Percentiles rank a stretch among this genome's conserved stretches.
Evolutionary conservation across 1,284 basidiomycete species (phyloP).

Genomic region (Cutaneotrichosporon sp.): DNA sequence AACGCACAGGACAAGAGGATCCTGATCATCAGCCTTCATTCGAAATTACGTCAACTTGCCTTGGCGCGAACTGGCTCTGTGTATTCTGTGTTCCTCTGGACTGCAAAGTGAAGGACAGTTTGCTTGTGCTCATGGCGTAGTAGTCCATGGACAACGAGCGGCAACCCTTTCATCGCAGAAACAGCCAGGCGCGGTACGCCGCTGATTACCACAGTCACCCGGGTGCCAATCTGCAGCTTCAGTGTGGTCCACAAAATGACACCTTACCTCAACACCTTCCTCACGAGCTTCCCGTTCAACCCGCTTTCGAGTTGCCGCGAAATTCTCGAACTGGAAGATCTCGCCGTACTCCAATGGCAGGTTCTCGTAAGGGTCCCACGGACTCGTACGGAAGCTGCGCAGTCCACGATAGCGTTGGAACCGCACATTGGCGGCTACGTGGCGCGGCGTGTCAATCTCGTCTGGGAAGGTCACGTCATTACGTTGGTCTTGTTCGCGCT

Average conservation of each 20-base stretch:
- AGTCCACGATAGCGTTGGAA: constrained; percentile 92
- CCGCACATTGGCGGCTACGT: constrained; percentile 74
- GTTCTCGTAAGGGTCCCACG: constrained; percentile 97
- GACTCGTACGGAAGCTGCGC: constrained; percentile 86
- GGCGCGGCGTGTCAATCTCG: constrained; percentile 92
- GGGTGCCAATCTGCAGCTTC: constrained; percentile 61
- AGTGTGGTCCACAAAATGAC: neutral
- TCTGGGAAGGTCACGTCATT: constrained; percentile 87
- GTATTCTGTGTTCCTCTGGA: constrained; percentile 95
- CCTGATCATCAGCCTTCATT: constrained; percentile 52
- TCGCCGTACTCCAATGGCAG: constrained; percentile 88
- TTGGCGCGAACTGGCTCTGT: constrained; percentile 83
- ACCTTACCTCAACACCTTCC: constrained; percentile 63
- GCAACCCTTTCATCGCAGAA: constrained; percentile 47
- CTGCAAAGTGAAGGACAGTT: constrained; percentile 85
- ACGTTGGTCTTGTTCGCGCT: no score
- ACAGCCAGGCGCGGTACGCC: constrained; percentile 58
- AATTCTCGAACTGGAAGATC: constrained; percentile 97
- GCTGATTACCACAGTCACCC: constrained; percentile 68
- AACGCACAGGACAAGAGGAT: constrained; percentile 80
- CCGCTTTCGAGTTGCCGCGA: constrained; percentile 73
- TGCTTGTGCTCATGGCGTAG: constrained; percentile 96
- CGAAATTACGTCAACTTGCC: constrained; percentile 52
- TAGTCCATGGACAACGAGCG: constrained; percentile 74
- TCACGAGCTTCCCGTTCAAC: constrained; percentile 63